A percentile compares a stretch with the other conserved stretches of the same genome.
These are phyloP conservation scores for Cryphonectria parasitica DNA, from an alignment of 2,329 filamentous ascomycete genomes.

Conservation along the genomic window DNA sequence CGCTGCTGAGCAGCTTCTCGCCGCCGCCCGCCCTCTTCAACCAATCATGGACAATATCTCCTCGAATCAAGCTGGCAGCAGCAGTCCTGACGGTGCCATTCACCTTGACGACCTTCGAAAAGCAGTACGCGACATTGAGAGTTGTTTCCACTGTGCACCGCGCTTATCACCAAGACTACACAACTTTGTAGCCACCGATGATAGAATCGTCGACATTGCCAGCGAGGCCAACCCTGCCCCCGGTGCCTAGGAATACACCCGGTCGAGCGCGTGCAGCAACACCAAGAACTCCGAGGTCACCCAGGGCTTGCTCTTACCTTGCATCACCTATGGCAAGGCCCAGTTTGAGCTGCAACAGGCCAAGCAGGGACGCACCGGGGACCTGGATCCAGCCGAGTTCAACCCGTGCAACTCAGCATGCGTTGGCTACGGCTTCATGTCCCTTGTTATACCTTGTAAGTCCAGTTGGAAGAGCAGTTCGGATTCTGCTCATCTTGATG, in stretches of 20 bases:
- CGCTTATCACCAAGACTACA: slow-evolving; percentile 13
- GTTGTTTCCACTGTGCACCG: neutral
- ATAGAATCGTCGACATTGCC: slow-evolving; percentile 9
- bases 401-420: slow-evolving; percentile 22
- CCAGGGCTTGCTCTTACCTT: slow-evolving; percentile 26
- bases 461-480: neutral
- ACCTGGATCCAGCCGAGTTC: slow-evolving; percentile 4
- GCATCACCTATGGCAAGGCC: slow-evolving; percentile 27
- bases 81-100: neutral
- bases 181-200: slow-evolving; percentile 23
- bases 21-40: neutral
- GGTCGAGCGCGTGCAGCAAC: slow-evolving; percentile 20
- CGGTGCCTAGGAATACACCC: slow-evolving; percentile 14
- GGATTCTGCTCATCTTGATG: too few species aligned
- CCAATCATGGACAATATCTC: neutral
- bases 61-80: neutral
- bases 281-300: slow-evolving; percentile 22
- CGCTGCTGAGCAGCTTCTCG: neutral
- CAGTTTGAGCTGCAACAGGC: slow-evolving; percentile 21
- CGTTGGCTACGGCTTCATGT: slow-evolving; percentile 19
- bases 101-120: slow-evolving; percentile 7
- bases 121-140: neutral
- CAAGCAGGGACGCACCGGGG: slow-evolving; percentile 14
- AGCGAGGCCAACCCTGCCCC: neutral
- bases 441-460: slow-evolving; percentile 26